A percentile compares a stretch with the other conserved stretches of the same genome.
Conservation (phyloP, 805 yeast genomes). For the Priceomyces melissophilus region DNA sequence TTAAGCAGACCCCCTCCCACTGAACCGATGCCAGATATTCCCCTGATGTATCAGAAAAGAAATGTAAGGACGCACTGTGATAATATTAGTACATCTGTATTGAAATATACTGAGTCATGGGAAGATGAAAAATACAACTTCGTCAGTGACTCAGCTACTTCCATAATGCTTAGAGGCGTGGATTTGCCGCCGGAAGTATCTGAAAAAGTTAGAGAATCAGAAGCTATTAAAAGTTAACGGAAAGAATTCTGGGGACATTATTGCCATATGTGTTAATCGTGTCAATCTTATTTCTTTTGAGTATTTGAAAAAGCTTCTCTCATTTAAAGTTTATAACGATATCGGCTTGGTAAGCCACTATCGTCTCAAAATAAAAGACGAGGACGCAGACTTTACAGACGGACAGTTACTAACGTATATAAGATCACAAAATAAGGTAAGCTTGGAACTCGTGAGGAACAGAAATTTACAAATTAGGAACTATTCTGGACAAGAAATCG, state of each 20-base stretch:
- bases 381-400: conserved; percentile 13
- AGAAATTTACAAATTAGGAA: conserved; percentile 8
- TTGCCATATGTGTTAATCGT: conserved; percentile 23
- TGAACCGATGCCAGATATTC: too few relatives aligned
- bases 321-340: conserved; percentile 30
- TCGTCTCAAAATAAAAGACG: conserved; percentile 16
- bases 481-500: too few relatives aligned
- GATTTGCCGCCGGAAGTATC: not conserved
- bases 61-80: too few relatives aligned
- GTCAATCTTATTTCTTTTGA: conserved; percentile 20
- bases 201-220: not conserved
- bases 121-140: conserved; percentile 4
- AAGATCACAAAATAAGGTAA: conserved; percentile 20
- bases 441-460: conserved; percentile 18
- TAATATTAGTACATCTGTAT: too few relatives aligned
- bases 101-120: too few relatives aligned
- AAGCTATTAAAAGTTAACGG: conserved; percentile 19
- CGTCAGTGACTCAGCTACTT: not conserved
- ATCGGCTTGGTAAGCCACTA: conserved; percentile 24
- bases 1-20: too few relatives aligned
- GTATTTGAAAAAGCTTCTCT: conserved; percentile 24
- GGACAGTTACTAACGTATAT: conserved; percentile 14
- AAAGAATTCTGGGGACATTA: conserved; percentile 25
- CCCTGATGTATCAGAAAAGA: too few relatives aligned
- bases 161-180: not conserved